A percentile compares a stretch with the other conserved stretches of the same genome.
Conservation (phyloP, 2,329 filamentous ascomycete species). For the Lecanicillium sp. region DNA sequence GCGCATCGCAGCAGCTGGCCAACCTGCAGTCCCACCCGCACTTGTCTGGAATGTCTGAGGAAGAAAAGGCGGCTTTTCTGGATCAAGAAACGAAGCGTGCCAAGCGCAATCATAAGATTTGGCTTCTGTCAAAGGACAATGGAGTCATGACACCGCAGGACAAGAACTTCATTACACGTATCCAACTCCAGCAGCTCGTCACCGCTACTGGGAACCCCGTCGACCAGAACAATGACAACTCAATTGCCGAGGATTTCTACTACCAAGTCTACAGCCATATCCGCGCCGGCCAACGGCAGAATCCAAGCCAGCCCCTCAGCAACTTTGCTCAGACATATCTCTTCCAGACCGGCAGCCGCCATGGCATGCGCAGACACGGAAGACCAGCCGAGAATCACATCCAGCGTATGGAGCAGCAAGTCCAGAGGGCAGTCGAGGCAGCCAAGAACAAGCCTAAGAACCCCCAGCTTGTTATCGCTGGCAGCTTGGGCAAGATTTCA, state of each 20-base stretch:
- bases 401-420: conserved; percentile 98
- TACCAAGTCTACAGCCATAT: conserved; percentile 97
- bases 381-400: conserved; percentile 92
- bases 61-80: conserved; percentile 75
- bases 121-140: conserved; percentile 85
- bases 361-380: conserved; percentile 65
- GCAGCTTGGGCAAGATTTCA: conserved; percentile 93
- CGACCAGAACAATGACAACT: conserved; percentile 70
- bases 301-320: conserved; percentile 85
- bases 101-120: conserved; percentile 98
- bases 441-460: conserved; percentile 98
- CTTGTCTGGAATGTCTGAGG: conserved; percentile 67
- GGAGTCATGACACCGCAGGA: conserved; percentile 98
- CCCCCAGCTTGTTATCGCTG: conserved; percentile 92
- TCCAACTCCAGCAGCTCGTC: conserved; percentile 93
- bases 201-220: conserved; percentile 82
- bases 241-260: conserved; percentile 90
- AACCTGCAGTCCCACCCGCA: conserved; percentile 27
- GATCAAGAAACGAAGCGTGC: conserved; percentile 90
- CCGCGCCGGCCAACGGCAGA: conserved; percentile 77
- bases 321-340: conserved; percentile 98
- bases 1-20: conserved; percentile 32
- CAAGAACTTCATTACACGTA: conserved; percentile 98
- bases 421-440: conserved; percentile 91
- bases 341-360: conserved; percentile 83